Conservation (phyloP, 345 rosid species). For the Anacardium occidentale region DNA sequence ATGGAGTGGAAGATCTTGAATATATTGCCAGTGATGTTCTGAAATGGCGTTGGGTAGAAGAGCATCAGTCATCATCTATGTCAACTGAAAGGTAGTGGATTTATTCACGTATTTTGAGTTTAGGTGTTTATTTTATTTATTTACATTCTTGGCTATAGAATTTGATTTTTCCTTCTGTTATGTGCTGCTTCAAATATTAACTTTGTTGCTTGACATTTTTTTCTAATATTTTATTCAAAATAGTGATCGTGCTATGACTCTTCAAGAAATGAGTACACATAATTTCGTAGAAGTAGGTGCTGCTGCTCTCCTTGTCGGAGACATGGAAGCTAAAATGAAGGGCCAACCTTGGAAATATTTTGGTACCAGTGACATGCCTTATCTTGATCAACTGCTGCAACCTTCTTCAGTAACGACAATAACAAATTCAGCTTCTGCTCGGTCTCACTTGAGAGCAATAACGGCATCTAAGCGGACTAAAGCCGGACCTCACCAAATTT, state of each 20-base stretch:
- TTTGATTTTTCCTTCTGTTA: slow-evolving; percentile 15
- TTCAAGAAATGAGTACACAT: slow-evolving; percentile 66
- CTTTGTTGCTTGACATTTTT: slow-evolving; percentile 15
- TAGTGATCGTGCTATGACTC: slow-evolving; percentile 60
- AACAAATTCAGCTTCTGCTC: slow-evolving; percentile 70
- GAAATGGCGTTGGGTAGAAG: slow-evolving; percentile 91
- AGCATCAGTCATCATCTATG: slow-evolving; percentile 46
- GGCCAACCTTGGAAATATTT: slow-evolving; percentile 91
- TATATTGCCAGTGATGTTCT: slow-evolving; percentile 75
- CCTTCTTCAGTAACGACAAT: slow-evolving; percentile 76
- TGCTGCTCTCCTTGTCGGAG: slow-evolving; percentile 89
- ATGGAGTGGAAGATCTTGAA: slow-evolving; percentile 57
- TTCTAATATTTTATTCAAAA: slow-evolving; percentile 1
- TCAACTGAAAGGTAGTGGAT: slow-evolving; percentile 67
- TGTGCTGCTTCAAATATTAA: background rate
- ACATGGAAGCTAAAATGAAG: slow-evolving; percentile 90
- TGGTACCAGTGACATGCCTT: slow-evolving; percentile 91
- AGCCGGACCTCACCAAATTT: slow-evolving; percentile 77
- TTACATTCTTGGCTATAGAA: background rate
- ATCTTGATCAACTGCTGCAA: slow-evolving; percentile 90
- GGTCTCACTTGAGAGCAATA: slow-evolving; percentile 79
- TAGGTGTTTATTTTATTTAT: background rate
- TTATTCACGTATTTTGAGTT: slow-evolving; percentile 7
- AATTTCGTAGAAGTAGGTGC: slow-evolving; percentile 95
- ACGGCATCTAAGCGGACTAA: slow-evolving; percentile 88